Conservation (phyloP, 164 flowering plant genomes). For the Malania oleifera region DNA sequence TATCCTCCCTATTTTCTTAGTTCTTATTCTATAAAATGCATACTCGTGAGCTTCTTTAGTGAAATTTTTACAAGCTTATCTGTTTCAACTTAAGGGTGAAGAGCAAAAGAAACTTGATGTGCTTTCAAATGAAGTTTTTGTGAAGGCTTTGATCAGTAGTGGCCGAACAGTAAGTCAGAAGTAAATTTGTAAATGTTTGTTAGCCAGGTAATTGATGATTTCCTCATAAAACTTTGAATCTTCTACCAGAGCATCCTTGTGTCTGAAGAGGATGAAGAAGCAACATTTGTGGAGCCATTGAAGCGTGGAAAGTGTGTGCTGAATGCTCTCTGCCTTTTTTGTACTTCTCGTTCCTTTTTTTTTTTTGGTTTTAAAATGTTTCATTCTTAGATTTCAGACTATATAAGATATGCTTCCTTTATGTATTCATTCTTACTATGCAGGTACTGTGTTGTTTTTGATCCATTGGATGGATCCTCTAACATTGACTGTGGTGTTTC, state of each 20-base stretch:
- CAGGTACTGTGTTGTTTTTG: conserved; percentile 88
- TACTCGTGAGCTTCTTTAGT: neutral
- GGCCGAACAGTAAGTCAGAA: conserved; percentile 80
- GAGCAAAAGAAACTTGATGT: conserved; percentile 98
- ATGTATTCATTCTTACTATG: conserved; percentile 5
- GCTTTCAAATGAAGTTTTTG: conserved; percentile 89
- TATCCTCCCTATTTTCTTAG: neutral
- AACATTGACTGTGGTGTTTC: conserved; percentile 99
- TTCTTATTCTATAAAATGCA: neutral
- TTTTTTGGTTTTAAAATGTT: neutral
- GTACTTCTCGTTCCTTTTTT: neutral
- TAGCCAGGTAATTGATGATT: neutral
- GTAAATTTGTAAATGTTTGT: neutral
- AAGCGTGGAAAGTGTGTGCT: conserved; percentile 72
- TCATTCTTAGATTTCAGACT: neutral
- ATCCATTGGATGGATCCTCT: conserved; percentile 98
- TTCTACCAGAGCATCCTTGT: conserved; percentile 78
- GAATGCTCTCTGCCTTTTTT: conserved; percentile 12
- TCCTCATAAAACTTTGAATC: conserved; percentile 1
- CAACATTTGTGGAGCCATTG: conserved; percentile 75
- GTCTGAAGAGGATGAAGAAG: conserved; percentile 98
- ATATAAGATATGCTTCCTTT: neutral
- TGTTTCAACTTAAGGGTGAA: conserved; percentile 60
- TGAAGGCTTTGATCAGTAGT: conserved; percentile 92
- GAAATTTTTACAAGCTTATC: neutral